These are phyloP conservation scores for Viridothelium virens DNA, from an alignment of 495 filamentous ascomycete species.

Conservation along the genomic window DNA sequence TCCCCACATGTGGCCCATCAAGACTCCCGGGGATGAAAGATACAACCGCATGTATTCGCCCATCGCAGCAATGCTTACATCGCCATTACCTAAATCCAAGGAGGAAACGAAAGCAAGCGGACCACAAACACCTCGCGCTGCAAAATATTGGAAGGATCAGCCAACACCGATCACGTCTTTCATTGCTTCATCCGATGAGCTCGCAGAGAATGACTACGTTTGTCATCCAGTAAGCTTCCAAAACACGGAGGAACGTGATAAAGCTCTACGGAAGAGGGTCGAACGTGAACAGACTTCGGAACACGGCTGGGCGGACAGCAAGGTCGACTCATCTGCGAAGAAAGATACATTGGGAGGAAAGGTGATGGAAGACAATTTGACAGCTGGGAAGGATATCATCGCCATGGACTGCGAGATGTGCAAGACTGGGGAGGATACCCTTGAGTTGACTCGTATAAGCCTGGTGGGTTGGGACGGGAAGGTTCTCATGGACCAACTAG, in stretches of 20 bases:
- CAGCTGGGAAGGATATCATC: conserved; percentile 71
- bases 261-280: conserved; percentile 42
- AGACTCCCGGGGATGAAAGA: conserved; percentile 74
- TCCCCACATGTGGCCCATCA: conserved; percentile 78
- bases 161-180: conserved; percentile 73
- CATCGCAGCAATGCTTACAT: conserved; percentile 66
- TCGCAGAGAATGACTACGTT: conserved; percentile 73
- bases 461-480: conserved; percentile 78
- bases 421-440: conserved; percentile 62
- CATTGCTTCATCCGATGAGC: conserved; percentile 58
- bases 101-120: conserved; percentile 44
- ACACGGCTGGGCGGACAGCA: conserved; percentile 78
- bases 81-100: conserved; percentile 49
- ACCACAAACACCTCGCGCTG: conserved; percentile 47
- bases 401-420: conserved; percentile 98
- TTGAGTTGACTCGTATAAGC: conserved; percentile 80
- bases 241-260: conserved; percentile 39
- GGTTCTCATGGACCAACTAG: conserved; percentile 76
- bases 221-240: conserved; percentile 64
- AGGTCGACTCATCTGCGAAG: conserved; percentile 57
- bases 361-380: conserved; percentile 72
- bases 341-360: conserved; percentile 57
- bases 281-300: conserved; percentile 39
- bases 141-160: conserved; percentile 55
- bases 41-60: conserved; percentile 75